Evolutionary conservation across 257 asterid species (phyloP).

Genomic region (Coffea canephora): DNA sequence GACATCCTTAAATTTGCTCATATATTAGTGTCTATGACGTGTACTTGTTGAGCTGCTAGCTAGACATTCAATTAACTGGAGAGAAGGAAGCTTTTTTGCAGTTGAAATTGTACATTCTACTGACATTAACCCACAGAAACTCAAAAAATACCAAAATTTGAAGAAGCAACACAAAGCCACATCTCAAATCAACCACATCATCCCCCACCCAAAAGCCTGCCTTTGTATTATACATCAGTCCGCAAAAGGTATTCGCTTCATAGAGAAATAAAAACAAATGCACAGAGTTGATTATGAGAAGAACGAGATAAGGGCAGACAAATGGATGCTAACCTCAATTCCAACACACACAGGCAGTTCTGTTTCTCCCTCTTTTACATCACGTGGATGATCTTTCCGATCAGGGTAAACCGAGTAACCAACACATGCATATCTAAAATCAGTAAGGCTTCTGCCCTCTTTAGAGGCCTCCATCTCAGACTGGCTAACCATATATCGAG

Average conservation of each 20-base stretch:
- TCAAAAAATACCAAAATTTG: neutral
- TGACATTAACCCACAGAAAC: neutral
- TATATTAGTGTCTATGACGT: neutral
- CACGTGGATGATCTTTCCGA: slow-evolving; percentile 38
- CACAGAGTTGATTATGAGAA: neutral
- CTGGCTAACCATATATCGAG: slow-evolving; percentile 59
- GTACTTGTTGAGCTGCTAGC: neutral
- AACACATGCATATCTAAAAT: slow-evolving; percentile 76
- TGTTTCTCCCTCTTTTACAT: slow-evolving; percentile 41
- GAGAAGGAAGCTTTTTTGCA: neutral
- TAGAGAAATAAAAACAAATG: slow-evolving; percentile 12
- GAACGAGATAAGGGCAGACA: slow-evolving; percentile 3
- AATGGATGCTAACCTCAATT: slow-evolving; percentile 65
- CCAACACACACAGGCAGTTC: slow-evolving; percentile 85
- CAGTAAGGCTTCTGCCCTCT: slow-evolving; percentile 68
- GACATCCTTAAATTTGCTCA: neutral
- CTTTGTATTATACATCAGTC: neutral
- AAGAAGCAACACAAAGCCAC: neutral
- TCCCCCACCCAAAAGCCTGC: neutral
- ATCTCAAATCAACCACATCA: neutral
- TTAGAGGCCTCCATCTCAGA: slow-evolving; percentile 65
- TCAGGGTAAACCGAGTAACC: slow-evolving; percentile 81
- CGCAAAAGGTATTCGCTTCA: neutral
- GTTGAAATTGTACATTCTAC: neutral
- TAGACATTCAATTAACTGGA: neutral